Evolutionary conservation across 306 rosid genomes (phyloP).

Genomic region (Echinosophora koreensis): DNA sequence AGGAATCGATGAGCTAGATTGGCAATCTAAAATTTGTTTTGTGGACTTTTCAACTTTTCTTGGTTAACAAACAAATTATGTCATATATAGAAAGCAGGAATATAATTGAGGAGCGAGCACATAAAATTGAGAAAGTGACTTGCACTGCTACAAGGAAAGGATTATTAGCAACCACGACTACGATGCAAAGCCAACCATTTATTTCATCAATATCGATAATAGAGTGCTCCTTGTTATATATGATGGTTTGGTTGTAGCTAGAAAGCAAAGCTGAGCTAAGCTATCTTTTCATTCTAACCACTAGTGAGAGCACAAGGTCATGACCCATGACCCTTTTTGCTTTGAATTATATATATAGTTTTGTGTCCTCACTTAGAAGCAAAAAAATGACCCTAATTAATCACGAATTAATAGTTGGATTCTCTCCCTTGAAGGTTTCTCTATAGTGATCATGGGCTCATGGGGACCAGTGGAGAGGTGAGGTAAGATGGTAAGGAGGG

Average conservation of each 20-base stretch:
- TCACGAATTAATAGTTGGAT: slow-evolving; percentile 10
- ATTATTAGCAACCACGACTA: slow-evolving; percentile 53
- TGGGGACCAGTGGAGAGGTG: slow-evolving; percentile 59
- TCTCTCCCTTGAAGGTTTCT: slow-evolving; percentile 33
- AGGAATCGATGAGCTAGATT: slow-evolving; percentile 17
- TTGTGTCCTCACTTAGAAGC: slow-evolving; percentile 62
- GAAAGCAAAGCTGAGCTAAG: slow-evolving; percentile 24
- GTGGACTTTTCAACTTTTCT: slow-evolving; percentile 45
- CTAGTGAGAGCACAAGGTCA: slow-evolving; percentile 54
- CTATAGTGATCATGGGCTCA: slow-evolving; percentile 42
- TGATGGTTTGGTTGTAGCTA: slow-evolving; percentile 41
- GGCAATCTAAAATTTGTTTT: slow-evolving; percentile 25
- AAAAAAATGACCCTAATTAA: slow-evolving; percentile 44
- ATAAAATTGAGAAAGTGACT: slow-evolving; percentile 64
- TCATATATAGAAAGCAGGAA: slow-evolving; percentile 39
- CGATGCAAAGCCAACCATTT: slow-evolving; percentile 62
- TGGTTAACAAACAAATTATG: slow-evolving; percentile 59
- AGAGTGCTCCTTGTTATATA: slow-evolving; percentile 19
- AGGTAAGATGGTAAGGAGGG: slow-evolving; percentile 43
- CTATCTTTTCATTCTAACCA: slow-evolving; percentile 55
- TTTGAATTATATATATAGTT: slow-evolving; percentile 43
- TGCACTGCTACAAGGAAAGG: slow-evolving; percentile 38
- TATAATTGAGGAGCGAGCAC: slow-evolving; percentile 40
- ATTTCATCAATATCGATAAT: not conserved
- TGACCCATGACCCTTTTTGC: slow-evolving; percentile 47